Percentiles rank a stretch among this genome's conserved stretches.
Evolutionary conservation across 768 basidiomycete genomes (phyloP).

Genomic region (Asterophora parasitica): DNA sequence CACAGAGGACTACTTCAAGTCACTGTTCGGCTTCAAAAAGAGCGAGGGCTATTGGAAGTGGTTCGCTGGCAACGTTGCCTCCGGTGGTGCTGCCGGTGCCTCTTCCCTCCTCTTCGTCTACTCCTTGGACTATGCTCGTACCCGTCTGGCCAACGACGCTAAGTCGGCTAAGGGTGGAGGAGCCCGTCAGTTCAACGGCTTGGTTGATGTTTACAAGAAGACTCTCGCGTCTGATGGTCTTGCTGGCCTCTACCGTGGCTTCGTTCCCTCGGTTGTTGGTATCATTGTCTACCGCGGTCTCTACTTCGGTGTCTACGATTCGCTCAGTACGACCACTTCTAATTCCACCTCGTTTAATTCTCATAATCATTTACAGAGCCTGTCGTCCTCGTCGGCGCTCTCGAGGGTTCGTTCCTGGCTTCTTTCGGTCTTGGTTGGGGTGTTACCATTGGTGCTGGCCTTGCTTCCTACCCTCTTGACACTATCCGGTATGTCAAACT

Average conservation of each 20-base stretch:
- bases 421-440: conserved; percentile 98
- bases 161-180: conserved; percentile 92
- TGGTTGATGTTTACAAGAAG: conserved; percentile 96
- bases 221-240: conserved; percentile 97
- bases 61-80: conserved; percentile 97
- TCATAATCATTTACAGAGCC: conserved; percentile 57
- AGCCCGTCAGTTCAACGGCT: conserved; percentile 96
- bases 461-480: conserved; percentile 94
- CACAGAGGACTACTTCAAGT: conserved; percentile 97
- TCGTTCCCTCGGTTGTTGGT: conserved; percentile 97
- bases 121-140: conserved; percentile 99
- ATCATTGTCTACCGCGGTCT: conserved; percentile 99
- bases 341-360: background rate
- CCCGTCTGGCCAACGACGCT: conserved; percentile 96
- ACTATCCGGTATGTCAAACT: conserved; percentile 66
- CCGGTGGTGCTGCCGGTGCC: conserved; percentile 99
- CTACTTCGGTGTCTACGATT: conserved; percentile 97
- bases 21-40: conserved; percentile 98
- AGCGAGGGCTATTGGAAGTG: conserved; percentile 95
- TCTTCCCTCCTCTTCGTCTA: conserved; percentile 98
- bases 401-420: conserved; percentile 94
- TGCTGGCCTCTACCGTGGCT: conserved; percentile 99
- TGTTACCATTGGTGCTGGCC: conserved; percentile 99
- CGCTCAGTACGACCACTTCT: conserved; percentile 65
- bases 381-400: conserved; percentile 92